Base-by-base conservation (phyloP, 75 land plant genomes). In the Pinus taeda region DNA sequence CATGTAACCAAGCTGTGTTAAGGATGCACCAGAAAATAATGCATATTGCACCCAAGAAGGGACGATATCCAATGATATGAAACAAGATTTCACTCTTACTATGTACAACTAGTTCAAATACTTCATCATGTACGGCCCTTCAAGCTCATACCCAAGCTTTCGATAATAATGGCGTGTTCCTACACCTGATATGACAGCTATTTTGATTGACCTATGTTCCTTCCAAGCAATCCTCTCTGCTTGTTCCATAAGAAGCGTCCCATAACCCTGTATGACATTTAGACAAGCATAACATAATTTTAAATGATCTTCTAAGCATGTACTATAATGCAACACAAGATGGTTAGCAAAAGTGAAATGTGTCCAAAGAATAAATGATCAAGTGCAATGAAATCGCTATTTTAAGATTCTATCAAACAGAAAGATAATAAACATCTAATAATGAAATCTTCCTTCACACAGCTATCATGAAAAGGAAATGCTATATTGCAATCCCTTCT, bases 231-330 rank as follows among this genome's bases (percentile, higher is more conserved):
- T 26, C 26, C 0, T 26, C 26, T 26, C 0, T 26, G 26, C 0
- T 26, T 26, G 0, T 26, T 26, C 26, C 26, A 26, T 26, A 26
- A 26, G 26, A 26, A 26, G 26, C 26, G 26, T 26, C 26, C 26
- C 26, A 26, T 26, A 26, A 26, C 26, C 26, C 95, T 95, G 81
- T 37, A 30, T 49, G 15, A 75, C 22, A 21, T n/a, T 37, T 33
- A 64, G 33, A 75, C 26, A 18, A 39, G 0, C 26, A 17, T 8
- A 24, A 71, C 6, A 37, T 29, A 5, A 60, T 15, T 55, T n/a
- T 62, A 42, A 15, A 75, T 49, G 24, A 75, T 76, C 15, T 49
- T 62, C 24, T 11, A 56, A 57, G 61, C 36, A 57, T 58, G 33
- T 24, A 13, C 53, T 6, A 39, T 49, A 53, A 30, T 53, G 20